Evolutionary conservation across 2,329 filamentous ascomycete species (phyloP).

Genomic region (Cytospora leucostoma): DNA sequence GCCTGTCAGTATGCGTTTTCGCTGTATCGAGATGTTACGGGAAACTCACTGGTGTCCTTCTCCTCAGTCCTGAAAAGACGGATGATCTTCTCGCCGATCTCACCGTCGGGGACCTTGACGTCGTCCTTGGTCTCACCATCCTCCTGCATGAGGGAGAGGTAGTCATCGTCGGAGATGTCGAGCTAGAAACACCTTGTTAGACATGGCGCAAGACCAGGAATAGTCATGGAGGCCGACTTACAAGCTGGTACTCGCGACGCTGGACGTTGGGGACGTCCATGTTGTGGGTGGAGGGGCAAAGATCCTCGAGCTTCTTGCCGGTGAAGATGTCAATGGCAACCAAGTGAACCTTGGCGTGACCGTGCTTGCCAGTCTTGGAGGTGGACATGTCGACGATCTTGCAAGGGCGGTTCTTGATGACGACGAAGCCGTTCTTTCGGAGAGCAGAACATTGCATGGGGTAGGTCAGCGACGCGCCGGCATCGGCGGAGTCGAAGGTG

Average conservation of each 20-base stretch:
- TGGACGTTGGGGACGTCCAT: constrained; percentile 96
- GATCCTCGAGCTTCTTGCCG: constrained; percentile 98
- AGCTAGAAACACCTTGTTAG: constrained; percentile 56
- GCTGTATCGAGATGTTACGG: neutral
- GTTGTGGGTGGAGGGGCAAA: constrained; percentile 96
- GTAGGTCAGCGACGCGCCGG: constrained; percentile 90
- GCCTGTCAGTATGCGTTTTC: constrained; percentile 30
- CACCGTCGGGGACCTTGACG: constrained; percentile 88
- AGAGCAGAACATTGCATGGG: constrained; percentile 99
- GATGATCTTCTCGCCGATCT: constrained; percentile 83
- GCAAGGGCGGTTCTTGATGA: constrained; percentile 98
- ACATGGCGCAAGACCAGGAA: constrained; percentile 4
- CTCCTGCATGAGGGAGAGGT: constrained; percentile 90
- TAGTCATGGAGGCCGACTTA: constrained; percentile 54
- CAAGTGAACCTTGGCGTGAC: constrained; percentile 99
- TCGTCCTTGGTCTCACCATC: constrained; percentile 90
- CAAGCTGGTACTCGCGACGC: constrained; percentile 90
- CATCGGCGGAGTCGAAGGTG: constrained; percentile 87
- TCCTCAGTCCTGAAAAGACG: constrained; percentile 78
- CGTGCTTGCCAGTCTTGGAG: constrained; percentile 99
- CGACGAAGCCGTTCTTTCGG: constrained; percentile 98
- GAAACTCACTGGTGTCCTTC: constrained; percentile 86
- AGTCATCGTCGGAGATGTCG: constrained; percentile 90
- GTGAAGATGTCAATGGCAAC: constrained; percentile 99
- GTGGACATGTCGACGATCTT: constrained; percentile 99